Percentiles rank a stretch among this genome's conserved stretches.
These are phyloP conservation scores for Rhododendron simsii DNA, from an alignment of 148 eudicot genomes.

Conservation along the genomic window DNA sequence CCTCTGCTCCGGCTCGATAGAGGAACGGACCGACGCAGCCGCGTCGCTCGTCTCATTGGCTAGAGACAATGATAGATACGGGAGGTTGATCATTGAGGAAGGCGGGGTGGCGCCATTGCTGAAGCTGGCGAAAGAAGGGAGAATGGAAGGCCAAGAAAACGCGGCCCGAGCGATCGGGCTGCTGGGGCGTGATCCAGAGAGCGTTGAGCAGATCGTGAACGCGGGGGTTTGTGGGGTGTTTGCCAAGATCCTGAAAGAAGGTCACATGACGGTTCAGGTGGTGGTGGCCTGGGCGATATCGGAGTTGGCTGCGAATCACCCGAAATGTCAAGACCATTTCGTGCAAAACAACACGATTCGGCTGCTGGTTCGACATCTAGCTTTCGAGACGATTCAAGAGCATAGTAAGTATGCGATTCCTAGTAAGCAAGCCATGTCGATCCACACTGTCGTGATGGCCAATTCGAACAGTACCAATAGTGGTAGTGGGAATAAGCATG, in stretches of 20 bases:
- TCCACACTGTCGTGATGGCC: slow-evolving; percentile 52
- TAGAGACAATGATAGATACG: slow-evolving; percentile 71
- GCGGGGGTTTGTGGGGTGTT: slow-evolving; percentile 66
- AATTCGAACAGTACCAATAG: slow-evolving; percentile 6
- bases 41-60: slow-evolving; percentile 70
- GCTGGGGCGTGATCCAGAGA: slow-evolving; percentile 65
- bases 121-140: slow-evolving; percentile 72
- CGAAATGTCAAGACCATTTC: slow-evolving; percentile 82
- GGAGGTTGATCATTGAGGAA: slow-evolving; percentile 67
- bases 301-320: slow-evolving; percentile 56
- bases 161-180: slow-evolving; percentile 73
- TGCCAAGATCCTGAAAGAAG: slow-evolving; percentile 77
- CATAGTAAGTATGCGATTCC: slow-evolving; percentile 71
- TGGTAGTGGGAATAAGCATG: slow-evolving; percentile 7
- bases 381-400: slow-evolving; percentile 79
- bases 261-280: slow-evolving; percentile 74
- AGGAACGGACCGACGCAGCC: slow-evolving; percentile 67
- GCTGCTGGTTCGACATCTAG: slow-evolving; percentile 70
- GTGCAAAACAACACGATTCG: slow-evolving; percentile 65
- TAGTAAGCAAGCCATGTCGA: slow-evolving; percentile 38
- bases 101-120: slow-evolving; percentile 70
- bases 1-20: slow-evolving; percentile 52
- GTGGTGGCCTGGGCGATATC: slow-evolving; percentile 87
- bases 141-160: slow-evolving; percentile 68
- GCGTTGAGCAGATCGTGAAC: slow-evolving; percentile 70